phyloP scores from a whole-genome alignment of 2,329 filamentous ascomycete species.

The Sphaerulina vaccinii region DNA sequence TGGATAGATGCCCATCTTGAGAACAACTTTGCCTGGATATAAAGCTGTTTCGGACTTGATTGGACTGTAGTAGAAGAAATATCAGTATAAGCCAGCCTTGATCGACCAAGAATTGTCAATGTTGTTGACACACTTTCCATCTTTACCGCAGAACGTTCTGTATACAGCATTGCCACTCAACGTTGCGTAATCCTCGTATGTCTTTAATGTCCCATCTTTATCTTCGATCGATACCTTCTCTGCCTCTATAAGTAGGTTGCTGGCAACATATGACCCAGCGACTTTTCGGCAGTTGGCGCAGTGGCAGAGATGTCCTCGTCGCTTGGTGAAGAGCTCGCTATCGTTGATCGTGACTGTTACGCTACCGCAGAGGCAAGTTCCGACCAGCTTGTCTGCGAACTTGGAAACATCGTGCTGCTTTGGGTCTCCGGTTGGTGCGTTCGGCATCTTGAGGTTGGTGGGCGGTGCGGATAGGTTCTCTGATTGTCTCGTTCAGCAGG shows the following conservation, averaged over 20 bases:
- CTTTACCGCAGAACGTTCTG: slow-evolving; percentile 48
- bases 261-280: slow-evolving; percentile 44
- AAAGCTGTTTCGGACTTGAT: slow-evolving; percentile 47
- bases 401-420: slow-evolving; percentile 38
- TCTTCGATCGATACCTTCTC: slow-evolving; percentile 49
- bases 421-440: slow-evolving; percentile 41
- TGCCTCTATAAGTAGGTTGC: slow-evolving; percentile 44
- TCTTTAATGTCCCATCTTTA: slow-evolving; percentile 46
- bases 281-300: slow-evolving; percentile 54
- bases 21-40: slow-evolving; percentile 45
- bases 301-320: slow-evolving; percentile 51
- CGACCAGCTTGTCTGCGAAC: slow-evolving; percentile 40
- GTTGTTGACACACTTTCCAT: slow-evolving; percentile 47
- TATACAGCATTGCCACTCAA: slow-evolving; percentile 48
- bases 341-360: slow-evolving; percentile 52
- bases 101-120: background rate
- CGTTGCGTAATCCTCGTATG: slow-evolving; percentile 47
- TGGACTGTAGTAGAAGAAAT: slow-evolving; percentile 38
- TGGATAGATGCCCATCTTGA: slow-evolving; percentile 54
- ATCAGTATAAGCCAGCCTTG: background rate
- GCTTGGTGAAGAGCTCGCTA: slow-evolving; percentile 46
- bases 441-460: slow-evolving; percentile 31
- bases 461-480: background rate
- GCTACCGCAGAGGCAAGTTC: slow-evolving; percentile 49
- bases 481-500: background rate